Base-by-base conservation (phyloP, 176 grass and related monocot species). In the Saccharum spontaneum region DNA sequence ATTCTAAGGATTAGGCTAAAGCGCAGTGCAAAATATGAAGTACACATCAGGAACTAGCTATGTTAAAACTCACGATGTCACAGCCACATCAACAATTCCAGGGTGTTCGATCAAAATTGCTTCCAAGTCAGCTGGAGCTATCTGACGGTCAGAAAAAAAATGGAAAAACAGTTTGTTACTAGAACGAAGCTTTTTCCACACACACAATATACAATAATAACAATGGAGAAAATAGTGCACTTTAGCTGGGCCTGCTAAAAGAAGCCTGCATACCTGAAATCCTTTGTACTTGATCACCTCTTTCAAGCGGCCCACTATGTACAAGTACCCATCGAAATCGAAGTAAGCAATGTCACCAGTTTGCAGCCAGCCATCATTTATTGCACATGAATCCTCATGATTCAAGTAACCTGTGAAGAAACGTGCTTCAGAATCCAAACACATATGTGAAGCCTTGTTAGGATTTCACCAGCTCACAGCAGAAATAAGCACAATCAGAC, bases 251-350 rank as follows among this genome's bases (percentile, higher is more conserved):
- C 33, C 70, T 63, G 44, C 59, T 79, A 64, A 55, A 80, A 45
- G 13, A 83, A 86, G 67, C 22, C 76, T 31, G 61, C 73, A 23
- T 90, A 98, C 93, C 91, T 95, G 96, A 98, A 92, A 98, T 62
- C 93, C 93, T 85, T 98, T 98, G 80, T 98, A 95, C 60, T 98
- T 98, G 68, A 98, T 95, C 49, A 88, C 91, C 45, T 98, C 96
- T 87, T 98, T 98, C 85, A 94, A 81, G 40, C 96, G 91, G 80
- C 86, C 93, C 78, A 92, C 78, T 79, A 98, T 90, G 82, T 90
- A 92, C 73, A 98, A 72, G 70, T 85, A 92, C 46, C 95, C 93
- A 80, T 98, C 93, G 55, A 84, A 76, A 88, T 98, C 95, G 73
- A 98, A 95, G 89, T 87, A 92, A 61, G 91, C 95, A 79, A 90